Base-by-base conservation (phyloP, 257 asterid genomes). In the Solanum boliviense region DNA sequence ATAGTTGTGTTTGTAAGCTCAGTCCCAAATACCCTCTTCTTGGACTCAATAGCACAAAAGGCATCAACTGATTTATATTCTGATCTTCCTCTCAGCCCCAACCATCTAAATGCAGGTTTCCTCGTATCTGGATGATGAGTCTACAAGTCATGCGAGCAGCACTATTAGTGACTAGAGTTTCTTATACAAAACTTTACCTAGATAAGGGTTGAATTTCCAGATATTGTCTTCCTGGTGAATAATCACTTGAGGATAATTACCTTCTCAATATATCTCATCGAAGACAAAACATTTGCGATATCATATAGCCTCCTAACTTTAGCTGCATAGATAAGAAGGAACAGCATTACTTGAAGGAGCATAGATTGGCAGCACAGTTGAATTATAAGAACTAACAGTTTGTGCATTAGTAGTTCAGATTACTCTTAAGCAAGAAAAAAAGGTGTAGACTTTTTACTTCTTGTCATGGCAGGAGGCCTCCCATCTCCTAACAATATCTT, bases 251-350 rank as follows among this genome's bases (percentile, higher is more conserved):
- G 74, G 88, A 60, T 81, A 27, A 65, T 88, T 58, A 95, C 98
- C 99, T 97, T 97, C 90, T 96, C 99, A 7, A 97, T 97, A 85
- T 96, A 95, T 32, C 94, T 96, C 98, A 97, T 96, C 36, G 99
- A 96, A 68, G 99, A 95, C 90, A 97, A 92, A 73, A 97, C 99
- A 39, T 97, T 97, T 39, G 99, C 99, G 41, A 97, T 97, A 87
- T 97, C 99, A 68, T 97, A 97, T 27, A 97, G 89, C 88, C 99
- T 91, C 90, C 99, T 94, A 25, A 97, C 98, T 93, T 97, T 97
- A 62, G 98, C 99, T 97, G 97, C 95, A 92, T 41, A 86, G 72
- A 75, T 91, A 38, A 91, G 71, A 15, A 85, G 1, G 76, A 85
- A 58, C 32, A 86, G 6, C 56, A 48, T 68, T 46, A 78, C 72